Percentiles rank a stretch among this genome's conserved stretches.
These are phyloP conservation scores for Strigomonas oncopelti DNA, from an alignment of 208 protist species.

Conservation along the genomic window DNA sequence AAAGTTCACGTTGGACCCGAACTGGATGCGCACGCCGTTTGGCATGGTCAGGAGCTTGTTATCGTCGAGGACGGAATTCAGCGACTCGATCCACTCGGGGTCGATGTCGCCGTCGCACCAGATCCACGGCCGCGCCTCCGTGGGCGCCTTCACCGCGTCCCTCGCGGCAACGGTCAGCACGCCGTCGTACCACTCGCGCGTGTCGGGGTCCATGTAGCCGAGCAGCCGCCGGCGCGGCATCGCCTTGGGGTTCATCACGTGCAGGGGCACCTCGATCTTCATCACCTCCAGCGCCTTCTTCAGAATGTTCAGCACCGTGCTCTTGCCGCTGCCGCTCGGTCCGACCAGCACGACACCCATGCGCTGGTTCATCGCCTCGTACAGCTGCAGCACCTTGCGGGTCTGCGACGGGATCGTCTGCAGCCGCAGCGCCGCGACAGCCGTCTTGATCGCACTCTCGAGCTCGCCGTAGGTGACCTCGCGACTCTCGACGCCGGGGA, in stretches of 20 bases:
- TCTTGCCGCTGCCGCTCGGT: slow-evolving; percentile 91
- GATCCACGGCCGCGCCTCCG: slow-evolving; percentile 86
- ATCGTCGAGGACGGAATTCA: slow-evolving; percentile 99
- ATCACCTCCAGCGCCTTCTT: slow-evolving; percentile 78
- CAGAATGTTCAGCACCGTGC: slow-evolving; percentile 80
- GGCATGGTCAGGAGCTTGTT: slow-evolving; percentile 98
- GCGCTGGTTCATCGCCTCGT: slow-evolving; percentile 90
- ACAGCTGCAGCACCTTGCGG: slow-evolving; percentile 91
- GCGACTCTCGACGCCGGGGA: slow-evolving; percentile 60
- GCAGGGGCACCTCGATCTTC: slow-evolving; percentile 65
- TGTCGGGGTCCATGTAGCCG: slow-evolving; percentile 94
- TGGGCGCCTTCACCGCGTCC: slow-evolving; percentile 70
- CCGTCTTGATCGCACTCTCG: slow-evolving; percentile 67
- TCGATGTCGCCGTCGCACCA: slow-evolving; percentile 97
- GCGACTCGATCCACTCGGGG: slow-evolving; percentile 98
- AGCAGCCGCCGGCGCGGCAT: slow-evolving; percentile 92
- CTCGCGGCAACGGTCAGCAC: slow-evolving; percentile 96
- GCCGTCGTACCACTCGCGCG: slow-evolving; percentile 98
- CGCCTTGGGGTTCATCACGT: slow-evolving; percentile 92
- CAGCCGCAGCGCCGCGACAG: slow-evolving; percentile 62
- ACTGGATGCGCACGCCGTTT: slow-evolving; percentile 96
- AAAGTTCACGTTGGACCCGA: slow-evolving; percentile 93
- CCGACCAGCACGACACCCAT: slow-evolving; percentile 94
- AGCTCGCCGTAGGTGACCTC: slow-evolving; percentile 81
- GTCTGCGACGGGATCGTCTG: slow-evolving; percentile 69